These are phyloP conservation scores for Phytophthora rubi DNA, from an alignment of 352 stramenopile genomes.

Conservation along the genomic window DNA sequence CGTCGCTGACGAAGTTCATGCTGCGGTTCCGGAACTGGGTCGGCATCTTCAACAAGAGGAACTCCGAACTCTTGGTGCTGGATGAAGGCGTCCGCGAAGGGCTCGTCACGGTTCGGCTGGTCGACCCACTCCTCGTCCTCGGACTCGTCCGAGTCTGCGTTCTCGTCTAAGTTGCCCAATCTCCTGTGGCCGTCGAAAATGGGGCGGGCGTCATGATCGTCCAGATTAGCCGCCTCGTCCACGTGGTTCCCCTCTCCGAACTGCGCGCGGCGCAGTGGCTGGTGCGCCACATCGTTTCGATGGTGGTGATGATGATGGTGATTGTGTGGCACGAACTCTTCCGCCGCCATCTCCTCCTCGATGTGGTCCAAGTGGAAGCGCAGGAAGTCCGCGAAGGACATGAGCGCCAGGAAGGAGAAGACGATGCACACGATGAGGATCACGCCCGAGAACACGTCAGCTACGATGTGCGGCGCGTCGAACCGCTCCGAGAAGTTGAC, in stretches of 20 bases:
- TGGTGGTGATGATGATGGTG: slow-evolving; percentile 35
- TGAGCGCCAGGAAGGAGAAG: slow-evolving; percentile 94
- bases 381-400: slow-evolving; percentile 95
- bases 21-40: slow-evolving; percentile 32
- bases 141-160: slow-evolving; percentile 46
- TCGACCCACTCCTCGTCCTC: slow-evolving; percentile 58
- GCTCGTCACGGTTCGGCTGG: slow-evolving; percentile 36
- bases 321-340: slow-evolving; percentile 20
- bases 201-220: slow-evolving; percentile 28
- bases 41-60: slow-evolving; percentile 26
- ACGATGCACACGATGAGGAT: slow-evolving; percentile 93
- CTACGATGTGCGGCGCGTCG: slow-evolving; percentile 66
- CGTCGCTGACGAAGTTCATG: slow-evolving; percentile 55
- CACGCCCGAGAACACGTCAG: slow-evolving; percentile 90
- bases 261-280: slow-evolving; percentile 18
- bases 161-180: slow-evolving; percentile 50
- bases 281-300: slow-evolving; percentile 19
- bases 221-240: slow-evolving; percentile 16
- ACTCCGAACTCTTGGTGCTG: slow-evolving; percentile 40
- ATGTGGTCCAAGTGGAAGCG: slow-evolving; percentile 91
- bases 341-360: slow-evolving; percentile 63
- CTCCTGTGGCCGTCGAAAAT: slow-evolving; percentile 46
- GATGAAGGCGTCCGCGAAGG: slow-evolving; percentile 53
- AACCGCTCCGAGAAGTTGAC: slow-evolving; percentile 86
- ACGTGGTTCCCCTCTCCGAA: slow-evolving; percentile 31